Percentiles rank a stretch among this genome's conserved stretches.
Conservation (phyloP, 345 rosid species). For the Eucalyptus regnans region DNA sequence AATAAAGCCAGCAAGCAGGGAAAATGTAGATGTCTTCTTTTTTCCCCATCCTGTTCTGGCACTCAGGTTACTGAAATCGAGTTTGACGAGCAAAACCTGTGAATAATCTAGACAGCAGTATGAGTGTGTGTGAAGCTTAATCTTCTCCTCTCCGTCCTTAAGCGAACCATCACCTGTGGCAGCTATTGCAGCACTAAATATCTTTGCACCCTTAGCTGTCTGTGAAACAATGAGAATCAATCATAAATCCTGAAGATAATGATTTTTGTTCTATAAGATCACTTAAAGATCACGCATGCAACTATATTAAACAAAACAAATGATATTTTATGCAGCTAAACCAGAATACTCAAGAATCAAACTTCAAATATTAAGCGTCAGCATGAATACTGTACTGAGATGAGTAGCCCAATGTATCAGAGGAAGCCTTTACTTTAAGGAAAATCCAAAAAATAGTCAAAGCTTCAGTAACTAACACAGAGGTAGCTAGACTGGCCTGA, state of each 20-base stretch:
- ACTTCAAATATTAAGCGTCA: background rate
- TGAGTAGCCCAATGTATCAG: background rate
- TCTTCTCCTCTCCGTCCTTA: slow-evolving; percentile 75
- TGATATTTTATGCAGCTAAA: background rate
- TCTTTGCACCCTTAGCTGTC: slow-evolving; percentile 86
- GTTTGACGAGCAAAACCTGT: slow-evolving; percentile 31
- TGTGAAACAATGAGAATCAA: slow-evolving; percentile 10
- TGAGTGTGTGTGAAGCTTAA: slow-evolving; percentile 77
- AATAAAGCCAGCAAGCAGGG: background rate
- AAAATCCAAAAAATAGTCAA: background rate
- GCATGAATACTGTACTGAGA: background rate
- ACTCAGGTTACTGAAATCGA: background rate
- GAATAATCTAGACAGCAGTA: slow-evolving; percentile 90
- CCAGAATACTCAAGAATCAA: background rate
- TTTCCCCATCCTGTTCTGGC: background rate
- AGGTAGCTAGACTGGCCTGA: background rate
- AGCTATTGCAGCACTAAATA: slow-evolving; percentile 70
- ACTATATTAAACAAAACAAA: background rate
- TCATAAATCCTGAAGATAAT: background rate
- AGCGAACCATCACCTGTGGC: slow-evolving; percentile 40
- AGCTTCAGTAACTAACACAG: background rate
- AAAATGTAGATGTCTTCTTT: background rate
- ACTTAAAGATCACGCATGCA: background rate
- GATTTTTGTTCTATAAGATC: background rate
- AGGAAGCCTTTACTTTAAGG: background rate